Evolutionary conservation across 768 basidiomycete genomes (phyloP), one percentile per base, ranked within the genome.

Genomic region (Rossbeevera mucosa): DNA sequence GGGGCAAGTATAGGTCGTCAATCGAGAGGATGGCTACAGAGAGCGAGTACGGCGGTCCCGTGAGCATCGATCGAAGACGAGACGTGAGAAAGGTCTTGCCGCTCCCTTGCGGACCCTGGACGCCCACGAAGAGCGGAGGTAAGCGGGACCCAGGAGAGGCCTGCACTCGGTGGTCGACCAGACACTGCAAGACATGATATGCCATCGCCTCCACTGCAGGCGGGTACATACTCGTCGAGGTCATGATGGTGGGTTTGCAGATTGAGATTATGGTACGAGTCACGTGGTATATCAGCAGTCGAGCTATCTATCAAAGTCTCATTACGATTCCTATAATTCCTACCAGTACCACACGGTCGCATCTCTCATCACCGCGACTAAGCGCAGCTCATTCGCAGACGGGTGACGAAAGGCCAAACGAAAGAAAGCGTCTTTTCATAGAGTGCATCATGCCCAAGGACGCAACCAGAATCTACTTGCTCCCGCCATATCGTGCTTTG

Each of bases 81-180:
- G 76, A 74, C 5, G 89, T 83, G 24, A 92, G 75, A 64, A 80
- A 91, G 0, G 93, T 87, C 74, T 98, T 98, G 29, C 94, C 94
- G 48, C 88, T 89, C 11, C 94, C 94, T 69, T 97, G 94, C 0
- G 94, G 93, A 1, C 94, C 94, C 71, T 96, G 94, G 14, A 96
- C 64, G 2, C 85, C 93, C 12, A 94, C 82, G 55, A 96, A 87
- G 14, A 96, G 73, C 3, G 94, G 93, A 21, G 67, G 65, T 11
- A 12, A 48, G 6, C 13, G 45, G 8, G 38, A 24, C n/a, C 22
- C 41, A n/a, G 52, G 7, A 18, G 48, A 22, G 50, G 51, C 48
- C 46, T 54, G 65, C 29, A 59, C 30, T 20, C 68, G 69, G 59
- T 74, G 71, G 2, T 29, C 16, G 30, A 52, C 20, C n/a, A 79